Evolutionary conservation across 202 grass and related monocot genomes (phyloP).

Genomic region (Thinopyrum obtusiflorum): DNA sequence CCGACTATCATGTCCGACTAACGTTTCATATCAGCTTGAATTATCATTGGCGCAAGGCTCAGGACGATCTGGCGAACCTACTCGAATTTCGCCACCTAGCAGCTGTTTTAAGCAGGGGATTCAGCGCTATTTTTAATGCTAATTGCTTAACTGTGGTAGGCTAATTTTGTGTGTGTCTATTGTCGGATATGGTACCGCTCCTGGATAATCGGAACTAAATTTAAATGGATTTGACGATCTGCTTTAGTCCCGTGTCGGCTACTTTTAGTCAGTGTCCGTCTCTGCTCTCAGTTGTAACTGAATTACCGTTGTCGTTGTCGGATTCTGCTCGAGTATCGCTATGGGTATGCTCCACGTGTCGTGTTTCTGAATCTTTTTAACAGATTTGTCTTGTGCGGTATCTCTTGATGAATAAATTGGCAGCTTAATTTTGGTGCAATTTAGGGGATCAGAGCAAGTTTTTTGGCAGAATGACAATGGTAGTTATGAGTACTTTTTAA

Average conservation of each 20-base stretch:
- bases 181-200: not conserved
- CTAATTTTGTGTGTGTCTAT: not conserved
- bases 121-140: not conserved
- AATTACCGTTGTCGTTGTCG: not conserved
- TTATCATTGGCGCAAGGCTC: not conserved
- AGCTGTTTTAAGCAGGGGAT: not conserved
- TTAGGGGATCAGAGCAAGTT: constrained; percentile 1
- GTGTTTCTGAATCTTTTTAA: not conserved
- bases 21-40: not conserved
- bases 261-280: not conserved
- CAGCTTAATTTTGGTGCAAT: not conserved
- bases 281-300: not conserved
- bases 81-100: not conserved
- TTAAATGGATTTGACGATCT: not conserved
- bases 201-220: not conserved
- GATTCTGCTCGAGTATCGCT: not conserved
- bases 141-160: not conserved
- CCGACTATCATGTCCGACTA: not conserved
- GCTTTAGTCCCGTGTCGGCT: not conserved
- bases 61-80: not conserved
- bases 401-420: not conserved
- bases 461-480: not conserved
- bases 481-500: not conserved
- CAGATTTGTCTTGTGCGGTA: not conserved
- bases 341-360: not conserved